These are phyloP conservation scores for Boletus mariae DNA, from an alignment of 1,284 basidiomycete species.

Conservation along the genomic window DNA sequence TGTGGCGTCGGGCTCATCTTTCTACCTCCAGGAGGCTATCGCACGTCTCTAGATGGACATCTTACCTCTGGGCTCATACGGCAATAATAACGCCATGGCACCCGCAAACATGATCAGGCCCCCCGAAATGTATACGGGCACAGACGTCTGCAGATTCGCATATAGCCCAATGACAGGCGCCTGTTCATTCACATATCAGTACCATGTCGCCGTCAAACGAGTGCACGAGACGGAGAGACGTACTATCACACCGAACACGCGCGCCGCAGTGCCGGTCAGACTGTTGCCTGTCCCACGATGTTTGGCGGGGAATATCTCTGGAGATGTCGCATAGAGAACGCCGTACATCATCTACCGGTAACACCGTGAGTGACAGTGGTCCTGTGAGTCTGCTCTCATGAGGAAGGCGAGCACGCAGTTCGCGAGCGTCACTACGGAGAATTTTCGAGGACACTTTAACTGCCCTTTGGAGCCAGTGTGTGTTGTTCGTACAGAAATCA, in stretches of 20 bases:
- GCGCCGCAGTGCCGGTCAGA: slow-evolving; percentile 54
- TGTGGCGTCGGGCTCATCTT: background rate
- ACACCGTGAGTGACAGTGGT: background rate
- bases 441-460: too few species aligned
- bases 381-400: too few species aligned
- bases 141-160: slow-evolving; percentile 59
- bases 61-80: slow-evolving; percentile 71
- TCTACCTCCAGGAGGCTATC: background rate
- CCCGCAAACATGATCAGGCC: slow-evolving; percentile 67
- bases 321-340: slow-evolving; percentile 62
- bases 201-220: background rate
- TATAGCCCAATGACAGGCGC: slow-evolving; percentile 73
- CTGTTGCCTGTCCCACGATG: slow-evolving; percentile 73
- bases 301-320: slow-evolving; percentile 70
- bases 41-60: slow-evolving; percentile 46
- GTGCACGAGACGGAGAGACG: slow-evolving; percentile 1
- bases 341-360: slow-evolving; percentile 62
- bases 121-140: slow-evolving; percentile 77
- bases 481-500: too few species aligned
- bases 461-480: too few species aligned
- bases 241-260: slow-evolving; percentile 65
- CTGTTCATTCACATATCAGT: slow-evolving; percentile 30
- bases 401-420: too few species aligned
- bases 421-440: too few species aligned
- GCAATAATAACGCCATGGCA: slow-evolving; percentile 63